Evolutionary conservation across 2,329 filamentous ascomycete species (phyloP), one percentile per base, ranked within the genome.

Genomic region (Colletotrichum orchidophilum): DNA sequence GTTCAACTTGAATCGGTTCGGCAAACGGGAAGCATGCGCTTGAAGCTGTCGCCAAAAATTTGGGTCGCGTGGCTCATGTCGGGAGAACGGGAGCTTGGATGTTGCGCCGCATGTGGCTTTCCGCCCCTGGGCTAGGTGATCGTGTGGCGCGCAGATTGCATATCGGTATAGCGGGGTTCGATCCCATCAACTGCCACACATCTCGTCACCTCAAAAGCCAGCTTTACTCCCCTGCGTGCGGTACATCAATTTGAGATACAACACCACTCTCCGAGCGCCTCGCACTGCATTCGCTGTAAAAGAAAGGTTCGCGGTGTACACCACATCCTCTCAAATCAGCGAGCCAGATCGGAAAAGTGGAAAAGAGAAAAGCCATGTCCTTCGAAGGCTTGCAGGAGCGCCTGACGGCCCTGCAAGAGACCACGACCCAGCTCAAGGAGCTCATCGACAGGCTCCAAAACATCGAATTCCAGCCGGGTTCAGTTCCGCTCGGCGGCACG

Each of bases 381-480:
- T 81, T 91, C 82, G 83, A 91, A 83, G 79, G 87, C 75, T 75
- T 94, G 79, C 85, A 92, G 82, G 83, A 91, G 85, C 85, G 90
- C 80, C 84, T 92, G 31, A 78, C 80, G 77, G 87, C 85, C 73
- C 82, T 88, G 70, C 93, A 88, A 85, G 93, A 86, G 82, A 91
- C 84, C 24, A 89, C 88, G 8, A 77, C 82, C 6, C 88, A 91
- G 79, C 84, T 92, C 31, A 81, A 84, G 73, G 85, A 87, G 69
- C 85, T 92, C 57, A 91, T 92, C 76, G 81, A 87, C 67, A 87
- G 88, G 35, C 86, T 93, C 29, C 86, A 85, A 58, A 85, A 82
- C 72, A 84, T 92, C 76, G 83, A 87, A 67, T 90, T 91, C 78
- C 83, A 87, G 65, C 88, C 88, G 5, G 89, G 88, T 18, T 87